phyloP scores from a whole-genome alignment of 257 asterid genomes.

The Cruciata laevipes region DNA sequence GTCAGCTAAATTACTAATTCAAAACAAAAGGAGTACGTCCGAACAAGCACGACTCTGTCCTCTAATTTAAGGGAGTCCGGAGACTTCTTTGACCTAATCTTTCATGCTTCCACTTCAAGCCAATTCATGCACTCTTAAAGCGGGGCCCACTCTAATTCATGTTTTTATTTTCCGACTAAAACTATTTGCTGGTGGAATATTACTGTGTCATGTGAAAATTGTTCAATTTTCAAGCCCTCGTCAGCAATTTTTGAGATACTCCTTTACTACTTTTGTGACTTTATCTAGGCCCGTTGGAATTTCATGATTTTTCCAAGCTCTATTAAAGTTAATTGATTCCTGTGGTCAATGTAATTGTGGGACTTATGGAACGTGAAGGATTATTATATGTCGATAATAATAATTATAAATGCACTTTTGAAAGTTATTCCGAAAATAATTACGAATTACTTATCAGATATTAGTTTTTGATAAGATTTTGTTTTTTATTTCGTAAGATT shows the following conservation, averaged over 20 bases:
- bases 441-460: too few relatives aligned
- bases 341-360: too few relatives aligned
- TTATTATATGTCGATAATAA: too few relatives aligned
- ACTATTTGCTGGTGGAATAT: neutral
- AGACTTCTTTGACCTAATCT: constrained; percentile 45
- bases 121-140: constrained; percentile 9
- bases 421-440: too few relatives aligned
- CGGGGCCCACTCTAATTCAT: too few relatives aligned
- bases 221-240: neutral
- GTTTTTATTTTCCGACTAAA: neutral
- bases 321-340: too few relatives aligned
- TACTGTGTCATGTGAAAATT: neutral
- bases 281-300: neutral
- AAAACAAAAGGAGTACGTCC: constrained; percentile 28
- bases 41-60: constrained; percentile 28
- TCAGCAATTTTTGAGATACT: neutral
- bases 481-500: too few relatives aligned
- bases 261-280: neutral
- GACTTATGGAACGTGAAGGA: too few relatives aligned
- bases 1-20: constrained; percentile 17
- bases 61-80: constrained; percentile 24
- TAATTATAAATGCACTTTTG: too few relatives aligned
- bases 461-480: neutral
- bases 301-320: neutral
- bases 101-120: constrained; percentile 9